Conservation (phyloP, 441 rosid species). For the Aleurites moluccanus region DNA sequence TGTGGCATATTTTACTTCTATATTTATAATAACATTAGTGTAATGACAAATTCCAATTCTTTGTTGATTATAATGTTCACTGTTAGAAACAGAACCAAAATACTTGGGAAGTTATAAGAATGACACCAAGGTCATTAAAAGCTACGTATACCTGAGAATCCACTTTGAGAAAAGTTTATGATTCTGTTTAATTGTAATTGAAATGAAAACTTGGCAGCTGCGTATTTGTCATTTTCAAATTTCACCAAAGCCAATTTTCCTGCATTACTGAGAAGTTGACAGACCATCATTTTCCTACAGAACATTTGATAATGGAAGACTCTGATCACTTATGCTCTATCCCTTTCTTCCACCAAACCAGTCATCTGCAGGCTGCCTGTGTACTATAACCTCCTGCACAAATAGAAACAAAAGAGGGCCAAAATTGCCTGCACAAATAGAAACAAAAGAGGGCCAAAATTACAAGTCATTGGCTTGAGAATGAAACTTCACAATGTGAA, state of each 20-base stretch:
- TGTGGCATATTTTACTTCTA: not conserved
- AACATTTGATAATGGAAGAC: not conserved
- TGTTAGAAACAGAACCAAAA: not conserved
- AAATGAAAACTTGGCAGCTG: not conserved
- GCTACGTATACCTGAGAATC: not conserved
- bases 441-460: not conserved
- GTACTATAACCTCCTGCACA: not conserved
- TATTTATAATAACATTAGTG: not conserved
- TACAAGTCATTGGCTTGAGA: not conserved
- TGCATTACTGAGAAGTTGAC: not conserved
- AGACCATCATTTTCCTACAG: not conserved
- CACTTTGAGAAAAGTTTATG: constrained; percentile 1
- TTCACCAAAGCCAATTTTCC: not conserved
- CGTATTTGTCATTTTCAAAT: not conserved
- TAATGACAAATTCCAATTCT: not conserved
- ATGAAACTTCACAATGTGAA: not conserved
- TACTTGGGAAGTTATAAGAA: not conserved
- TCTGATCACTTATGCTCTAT: not conserved
- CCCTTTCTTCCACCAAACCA: not conserved
- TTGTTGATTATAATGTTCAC: not conserved
- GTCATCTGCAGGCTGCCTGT: not conserved
- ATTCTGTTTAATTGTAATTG: not conserved
- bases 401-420: not conserved
- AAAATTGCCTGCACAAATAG: not conserved
- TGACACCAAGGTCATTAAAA: not conserved